Conservation (phyloP, 495 filamentous ascomycete genomes). For the Pyronema domesticum region DNA sequence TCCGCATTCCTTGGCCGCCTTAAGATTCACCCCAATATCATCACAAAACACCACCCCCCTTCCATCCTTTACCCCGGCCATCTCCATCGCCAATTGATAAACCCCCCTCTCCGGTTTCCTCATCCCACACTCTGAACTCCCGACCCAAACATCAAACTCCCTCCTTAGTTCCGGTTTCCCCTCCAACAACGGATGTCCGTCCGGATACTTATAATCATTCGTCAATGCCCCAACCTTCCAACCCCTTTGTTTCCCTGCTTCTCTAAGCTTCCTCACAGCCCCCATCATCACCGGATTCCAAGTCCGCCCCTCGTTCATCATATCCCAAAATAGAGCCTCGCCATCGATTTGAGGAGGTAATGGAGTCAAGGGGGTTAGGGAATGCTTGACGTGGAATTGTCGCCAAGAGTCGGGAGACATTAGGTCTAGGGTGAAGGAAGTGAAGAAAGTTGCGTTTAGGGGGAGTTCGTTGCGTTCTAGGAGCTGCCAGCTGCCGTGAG, state of each 20-base stretch:
- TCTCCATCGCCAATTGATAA: constrained; percentile 50
- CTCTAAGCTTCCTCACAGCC: constrained; percentile 51
- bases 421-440: constrained; percentile 57
- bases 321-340: constrained; percentile 69
- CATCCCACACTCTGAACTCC: constrained; percentile 67
- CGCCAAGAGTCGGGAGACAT: constrained; percentile 47
- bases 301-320: constrained; percentile 59
- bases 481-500: constrained; percentile 74
- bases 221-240: constrained; percentile 51
- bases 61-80: constrained; percentile 31
- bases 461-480: constrained; percentile 59
- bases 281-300: constrained; percentile 79
- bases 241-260: constrained; percentile 41
- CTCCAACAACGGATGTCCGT: constrained; percentile 33
- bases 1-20: constrained; percentile 54
- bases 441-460: constrained; percentile 58
- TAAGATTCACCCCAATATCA: constrained; percentile 90
- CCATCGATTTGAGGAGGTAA: constrained; percentile 52
- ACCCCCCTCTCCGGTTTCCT: constrained; percentile 73
- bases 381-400: constrained; percentile 31
- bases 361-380: background rate
- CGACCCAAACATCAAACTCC: constrained; percentile 69
- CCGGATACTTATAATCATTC: constrained; percentile 73
- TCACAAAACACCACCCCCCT: constrained; percentile 75
- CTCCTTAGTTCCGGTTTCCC: constrained; percentile 26